phyloP scores from a whole-genome alignment of 106 monocot genomes.

The Dactylorhiza incarnata region DNA sequence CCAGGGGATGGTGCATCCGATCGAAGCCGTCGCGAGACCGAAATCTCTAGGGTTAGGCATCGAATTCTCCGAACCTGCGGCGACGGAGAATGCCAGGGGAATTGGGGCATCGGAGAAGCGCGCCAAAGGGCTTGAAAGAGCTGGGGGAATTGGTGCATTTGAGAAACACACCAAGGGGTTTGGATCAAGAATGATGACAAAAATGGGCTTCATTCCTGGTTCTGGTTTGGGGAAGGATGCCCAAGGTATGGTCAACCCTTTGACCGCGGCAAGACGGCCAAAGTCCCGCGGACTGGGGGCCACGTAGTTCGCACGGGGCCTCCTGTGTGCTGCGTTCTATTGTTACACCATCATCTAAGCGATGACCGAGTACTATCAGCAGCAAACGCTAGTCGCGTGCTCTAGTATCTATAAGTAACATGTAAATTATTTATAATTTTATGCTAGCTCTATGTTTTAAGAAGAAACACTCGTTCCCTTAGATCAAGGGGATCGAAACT shows the following conservation, averaged over 20 bases:
- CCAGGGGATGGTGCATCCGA: constrained; percentile 64
- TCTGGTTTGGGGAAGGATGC: constrained; percentile 68
- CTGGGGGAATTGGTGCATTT: constrained; percentile 40
- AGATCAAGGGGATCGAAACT: no score
- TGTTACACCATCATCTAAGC: no score
- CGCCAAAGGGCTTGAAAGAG: constrained; percentile 23
- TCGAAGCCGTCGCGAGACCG: constrained; percentile 64
- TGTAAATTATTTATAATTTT: no score
- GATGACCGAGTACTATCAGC: no score
- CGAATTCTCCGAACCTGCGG: constrained; percentile 27
- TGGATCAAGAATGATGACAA: constrained; percentile 90
- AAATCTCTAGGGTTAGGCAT: constrained; percentile 85
- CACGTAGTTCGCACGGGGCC: neutral
- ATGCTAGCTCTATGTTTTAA: no score
- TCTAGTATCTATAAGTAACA: no score
- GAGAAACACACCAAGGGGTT: constrained; percentile 89
- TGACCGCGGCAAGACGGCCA: constrained; percentile 52
- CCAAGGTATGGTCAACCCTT: constrained; percentile 59
- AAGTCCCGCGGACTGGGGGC: constrained; percentile 55
- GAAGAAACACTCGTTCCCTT: no score
- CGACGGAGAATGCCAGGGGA: neutral
- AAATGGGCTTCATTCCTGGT: constrained; percentile 77
- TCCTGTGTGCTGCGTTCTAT: no score
- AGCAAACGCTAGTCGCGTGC: no score
- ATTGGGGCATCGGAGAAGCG: constrained; percentile 75